Percentiles rank a stretch among this genome's conserved stretches.
Conservation (phyloP, 768 basidiomycete genomes). For the Termitomyces sp. region DNA sequence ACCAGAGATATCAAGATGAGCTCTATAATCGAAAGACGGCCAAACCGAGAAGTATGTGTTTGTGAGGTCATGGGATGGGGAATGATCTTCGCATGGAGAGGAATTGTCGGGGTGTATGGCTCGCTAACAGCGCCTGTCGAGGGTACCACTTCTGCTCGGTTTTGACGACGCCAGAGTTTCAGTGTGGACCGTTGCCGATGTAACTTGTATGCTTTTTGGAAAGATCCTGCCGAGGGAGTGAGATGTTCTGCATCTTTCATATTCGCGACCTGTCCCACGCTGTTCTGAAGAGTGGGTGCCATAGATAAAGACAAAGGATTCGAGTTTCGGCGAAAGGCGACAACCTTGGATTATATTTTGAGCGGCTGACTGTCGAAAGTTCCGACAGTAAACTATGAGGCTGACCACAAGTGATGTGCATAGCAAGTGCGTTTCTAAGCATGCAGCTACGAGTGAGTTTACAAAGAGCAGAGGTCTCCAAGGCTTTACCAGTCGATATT, state of each 20-base stretch:
- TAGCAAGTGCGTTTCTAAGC: background rate
- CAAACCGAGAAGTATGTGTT: background rate
- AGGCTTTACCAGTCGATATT: background rate
- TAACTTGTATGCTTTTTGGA: background rate
- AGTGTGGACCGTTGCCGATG: background rate
- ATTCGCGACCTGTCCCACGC: background rate
- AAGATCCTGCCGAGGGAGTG: background rate
- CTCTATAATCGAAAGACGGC: constrained; percentile 7
- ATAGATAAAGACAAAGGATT: background rate
- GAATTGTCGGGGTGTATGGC: constrained; percentile 10
- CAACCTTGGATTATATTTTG: background rate
- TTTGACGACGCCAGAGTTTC: constrained; percentile 6
- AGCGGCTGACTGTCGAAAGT: constrained; percentile 1
- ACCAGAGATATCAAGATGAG: constrained; percentile 7
- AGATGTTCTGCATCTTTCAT: background rate
- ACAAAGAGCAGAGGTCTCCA: background rate
- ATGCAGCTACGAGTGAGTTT: background rate
- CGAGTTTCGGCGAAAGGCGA: background rate
- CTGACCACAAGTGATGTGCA: background rate
- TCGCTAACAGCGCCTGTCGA: background rate
- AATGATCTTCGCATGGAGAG: constrained; percentile 18
- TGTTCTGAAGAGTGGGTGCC: constrained; percentile 7
- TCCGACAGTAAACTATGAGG: background rate
- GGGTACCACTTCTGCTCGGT: background rate
- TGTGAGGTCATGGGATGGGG: constrained; percentile 1